Evolutionary conservation across 2,329 filamentous ascomycete genomes (phyloP).

Genomic region (Colletotrichum theobromicola): DNA sequence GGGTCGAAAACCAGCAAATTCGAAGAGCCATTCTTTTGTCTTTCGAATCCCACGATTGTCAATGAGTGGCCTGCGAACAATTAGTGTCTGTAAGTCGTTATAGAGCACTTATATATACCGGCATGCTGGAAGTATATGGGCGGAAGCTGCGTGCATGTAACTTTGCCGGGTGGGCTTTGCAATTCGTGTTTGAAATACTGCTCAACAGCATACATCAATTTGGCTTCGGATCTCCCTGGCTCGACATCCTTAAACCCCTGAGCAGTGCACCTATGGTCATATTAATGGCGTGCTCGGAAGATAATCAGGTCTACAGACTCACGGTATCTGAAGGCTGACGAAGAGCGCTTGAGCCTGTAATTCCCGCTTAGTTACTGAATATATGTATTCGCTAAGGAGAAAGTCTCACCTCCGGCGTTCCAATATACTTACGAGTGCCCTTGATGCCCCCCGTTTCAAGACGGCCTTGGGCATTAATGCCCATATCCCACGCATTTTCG

Average conservation of each 20-base stretch:
- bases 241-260: slow-evolving; percentile 60
- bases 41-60: slow-evolving; percentile 87
- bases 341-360: slow-evolving; percentile 83
- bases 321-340: slow-evolving; percentile 70
- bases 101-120: slow-evolving; percentile 45
- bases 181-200: slow-evolving; percentile 72
- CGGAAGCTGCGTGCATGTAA: slow-evolving; percentile 75
- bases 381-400: not conserved
- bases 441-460: slow-evolving; percentile 85
- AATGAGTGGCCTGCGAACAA: slow-evolving; percentile 74
- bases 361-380: not conserved
- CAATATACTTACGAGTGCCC: slow-evolving; percentile 94
- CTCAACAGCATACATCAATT: slow-evolving; percentile 72
- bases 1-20: slow-evolving; percentile 90
- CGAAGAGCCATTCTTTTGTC: slow-evolving; percentile 63
- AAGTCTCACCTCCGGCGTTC: slow-evolving; percentile 80
- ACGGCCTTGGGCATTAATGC: slow-evolving; percentile 77
- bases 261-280: slow-evolving; percentile 60
- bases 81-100: not conserved
- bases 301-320: slow-evolving; percentile 32
- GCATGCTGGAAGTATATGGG: slow-evolving; percentile 92
- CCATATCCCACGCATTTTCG: slow-evolving; percentile 85
- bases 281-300: not conserved
- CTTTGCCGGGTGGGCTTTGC: slow-evolving; percentile 58
- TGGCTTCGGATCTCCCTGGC: slow-evolving; percentile 49